Evolutionary conservation across 805 yeast species (phyloP).

Genomic region (Starmerella vaccinii): DNA sequence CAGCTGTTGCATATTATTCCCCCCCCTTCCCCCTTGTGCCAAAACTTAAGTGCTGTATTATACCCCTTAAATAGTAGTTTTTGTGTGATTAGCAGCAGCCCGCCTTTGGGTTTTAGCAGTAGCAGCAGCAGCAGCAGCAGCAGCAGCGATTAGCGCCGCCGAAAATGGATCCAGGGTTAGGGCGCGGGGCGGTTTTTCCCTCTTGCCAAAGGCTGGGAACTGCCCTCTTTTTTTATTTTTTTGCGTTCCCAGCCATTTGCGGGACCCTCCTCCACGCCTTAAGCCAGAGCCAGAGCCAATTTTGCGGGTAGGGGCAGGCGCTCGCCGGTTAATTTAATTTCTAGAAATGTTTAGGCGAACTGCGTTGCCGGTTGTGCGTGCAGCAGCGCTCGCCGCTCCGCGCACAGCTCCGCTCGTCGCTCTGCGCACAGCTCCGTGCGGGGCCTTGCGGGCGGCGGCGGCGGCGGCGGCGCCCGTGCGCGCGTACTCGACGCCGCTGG

Average conservation of each 20-base stretch:
- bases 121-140: neutral
- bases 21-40: no score
- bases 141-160: neutral
- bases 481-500: slow-evolving; percentile 10
- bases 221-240: no score
- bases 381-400: neutral
- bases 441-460: neutral
- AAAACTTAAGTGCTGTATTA: neutral
- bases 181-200: no score
- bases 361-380: neutral
- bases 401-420: neutral
- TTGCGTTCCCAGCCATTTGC: no score
- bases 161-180: neutral
- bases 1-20: neutral
- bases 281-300: neutral
- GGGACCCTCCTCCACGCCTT: neutral
- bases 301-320: neutral
- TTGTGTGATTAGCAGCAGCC: no score
- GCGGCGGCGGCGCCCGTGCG: neutral
- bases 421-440: neutral
- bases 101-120: neutral
- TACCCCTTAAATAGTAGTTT: neutral
- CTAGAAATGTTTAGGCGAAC: neutral
- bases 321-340: neutral
- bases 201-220: no score